phyloP scores from a whole-genome alignment of 148 eudicot species.

The Drosera capensis region DNA sequence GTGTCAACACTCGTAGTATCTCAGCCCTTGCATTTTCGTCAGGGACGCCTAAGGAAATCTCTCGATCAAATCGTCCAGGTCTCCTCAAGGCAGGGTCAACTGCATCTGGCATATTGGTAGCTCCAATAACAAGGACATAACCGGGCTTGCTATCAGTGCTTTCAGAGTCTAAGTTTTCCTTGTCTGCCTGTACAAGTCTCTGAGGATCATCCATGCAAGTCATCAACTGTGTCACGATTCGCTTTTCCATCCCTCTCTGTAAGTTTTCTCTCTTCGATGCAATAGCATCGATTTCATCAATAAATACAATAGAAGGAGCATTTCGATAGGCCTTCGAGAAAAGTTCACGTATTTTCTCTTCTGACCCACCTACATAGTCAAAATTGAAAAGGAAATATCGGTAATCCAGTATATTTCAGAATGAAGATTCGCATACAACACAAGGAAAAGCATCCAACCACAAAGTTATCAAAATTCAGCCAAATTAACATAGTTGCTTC shows the following conservation, averaged over 20 bases:
- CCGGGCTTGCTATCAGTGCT: constrained; percentile 23
- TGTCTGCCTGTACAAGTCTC: constrained; percentile 21
- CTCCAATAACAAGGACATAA: constrained; percentile 75
- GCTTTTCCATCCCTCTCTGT: constrained; percentile 76
- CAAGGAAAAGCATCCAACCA: no score
- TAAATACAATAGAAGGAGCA: constrained; percentile 89
- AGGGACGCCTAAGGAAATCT: constrained; percentile 70
- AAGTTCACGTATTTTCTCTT: constrained; percentile 71
- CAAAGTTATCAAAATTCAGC: no score
- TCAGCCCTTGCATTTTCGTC: constrained; percentile 74
- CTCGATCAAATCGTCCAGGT: constrained; percentile 82
- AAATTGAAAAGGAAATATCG: neutral
- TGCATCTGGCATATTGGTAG: constrained; percentile 88
- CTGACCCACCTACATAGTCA: constrained; percentile 53
- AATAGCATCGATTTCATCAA: constrained; percentile 91
- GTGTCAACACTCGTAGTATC: constrained; percentile 54
- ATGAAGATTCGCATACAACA: neutral
- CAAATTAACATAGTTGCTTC: no score
- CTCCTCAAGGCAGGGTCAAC: constrained; percentile 81
- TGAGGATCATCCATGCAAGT: constrained; percentile 83
- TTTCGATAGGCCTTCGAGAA: constrained; percentile 76
- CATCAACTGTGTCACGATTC: constrained; percentile 86
- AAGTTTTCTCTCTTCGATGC: constrained; percentile 84
- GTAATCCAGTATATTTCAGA: neutral
- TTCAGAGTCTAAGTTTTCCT: constrained; percentile 15